Percentiles rank a stretch among this genome's conserved stretches.
Conservation (phyloP, 106 monocot genomes). For the Posidonia australis region DNA sequence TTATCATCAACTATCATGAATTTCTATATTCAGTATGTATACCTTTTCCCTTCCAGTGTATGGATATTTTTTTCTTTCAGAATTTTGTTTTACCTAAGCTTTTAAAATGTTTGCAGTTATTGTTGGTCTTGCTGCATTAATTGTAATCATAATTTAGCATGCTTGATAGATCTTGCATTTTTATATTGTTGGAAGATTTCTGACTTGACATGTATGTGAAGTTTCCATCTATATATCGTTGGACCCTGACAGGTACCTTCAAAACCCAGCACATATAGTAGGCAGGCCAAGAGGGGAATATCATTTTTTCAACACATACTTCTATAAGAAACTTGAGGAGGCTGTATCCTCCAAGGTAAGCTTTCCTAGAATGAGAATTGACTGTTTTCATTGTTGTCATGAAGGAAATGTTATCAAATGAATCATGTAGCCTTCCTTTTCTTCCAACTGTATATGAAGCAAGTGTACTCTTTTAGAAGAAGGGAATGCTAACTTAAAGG, state of each 20-base stretch:
- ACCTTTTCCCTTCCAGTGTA: background rate
- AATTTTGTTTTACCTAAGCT: background rate
- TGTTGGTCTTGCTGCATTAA: too few species aligned
- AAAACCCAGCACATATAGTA: slow-evolving; percentile 13
- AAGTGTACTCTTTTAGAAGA: too few species aligned
- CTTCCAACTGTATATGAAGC: background rate
- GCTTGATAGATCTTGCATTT: background rate
- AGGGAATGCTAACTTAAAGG: too few species aligned
- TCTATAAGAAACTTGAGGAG: slow-evolving; percentile 72
- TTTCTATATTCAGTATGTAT: slow-evolving; percentile 80
- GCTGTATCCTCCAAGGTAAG: slow-evolving; percentile 42
- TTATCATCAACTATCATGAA: slow-evolving; percentile 88
- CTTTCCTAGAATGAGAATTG: background rate
- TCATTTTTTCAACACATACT: slow-evolving; percentile 74
- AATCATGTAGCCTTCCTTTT: too few species aligned
- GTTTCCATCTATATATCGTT: background rate
- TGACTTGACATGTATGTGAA: background rate
- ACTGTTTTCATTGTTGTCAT: background rate
- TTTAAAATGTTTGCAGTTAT: too few species aligned
- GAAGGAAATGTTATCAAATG: too few species aligned
- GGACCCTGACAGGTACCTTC: slow-evolving; percentile 42
- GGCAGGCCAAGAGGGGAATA: slow-evolving; percentile 22
- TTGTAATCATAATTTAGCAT: background rate
- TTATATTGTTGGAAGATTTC: background rate
- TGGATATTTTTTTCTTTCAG: background rate